These are phyloP conservation scores for Candida suzukii DNA, from an alignment of 805 yeast genomes.

Conservation along the genomic window DNA sequence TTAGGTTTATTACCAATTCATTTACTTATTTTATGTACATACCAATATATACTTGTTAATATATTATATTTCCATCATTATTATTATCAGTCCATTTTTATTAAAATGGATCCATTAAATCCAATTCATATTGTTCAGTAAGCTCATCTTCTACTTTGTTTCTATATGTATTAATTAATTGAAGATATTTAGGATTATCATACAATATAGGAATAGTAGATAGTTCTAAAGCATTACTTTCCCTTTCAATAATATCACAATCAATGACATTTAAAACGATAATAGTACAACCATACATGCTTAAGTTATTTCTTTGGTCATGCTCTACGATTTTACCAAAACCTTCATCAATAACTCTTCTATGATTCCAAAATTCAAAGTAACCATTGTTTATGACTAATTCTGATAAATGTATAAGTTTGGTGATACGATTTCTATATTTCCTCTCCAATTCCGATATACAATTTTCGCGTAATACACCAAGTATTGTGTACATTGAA, in stretches of 20 bases:
- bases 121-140: background rate
- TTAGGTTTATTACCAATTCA: background rate
- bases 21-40: background rate
- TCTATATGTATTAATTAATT: background rate
- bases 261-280: slow-evolving; percentile 2
- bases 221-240: background rate
- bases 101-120: background rate
- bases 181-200: background rate
- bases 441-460: slow-evolving; percentile 24
- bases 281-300: slow-evolving; percentile 1
- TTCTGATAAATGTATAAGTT: slow-evolving; percentile 20
- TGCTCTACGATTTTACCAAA: slow-evolving; percentile 2
- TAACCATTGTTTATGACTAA: slow-evolving; percentile 24
- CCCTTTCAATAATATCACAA: slow-evolving; percentile 1
- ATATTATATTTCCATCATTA: background rate
- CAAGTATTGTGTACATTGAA: slow-evolving; percentile 5
- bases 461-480: slow-evolving; percentile 3
- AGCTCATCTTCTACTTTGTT: background rate
- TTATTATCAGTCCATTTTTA: background rate
- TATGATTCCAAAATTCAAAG: slow-evolving; percentile 17
- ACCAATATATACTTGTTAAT: slow-evolving; percentile 1
- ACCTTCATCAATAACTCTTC: slow-evolving; percentile 6
- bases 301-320: slow-evolving; percentile 6
- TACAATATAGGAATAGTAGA: background rate
- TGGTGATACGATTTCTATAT: slow-evolving; percentile 29